These are phyloP conservation scores for Ceratocystiopsis minuta DNA, from an alignment of 2,329 filamentous ascomycete genomes.

Conservation along the genomic window DNA sequence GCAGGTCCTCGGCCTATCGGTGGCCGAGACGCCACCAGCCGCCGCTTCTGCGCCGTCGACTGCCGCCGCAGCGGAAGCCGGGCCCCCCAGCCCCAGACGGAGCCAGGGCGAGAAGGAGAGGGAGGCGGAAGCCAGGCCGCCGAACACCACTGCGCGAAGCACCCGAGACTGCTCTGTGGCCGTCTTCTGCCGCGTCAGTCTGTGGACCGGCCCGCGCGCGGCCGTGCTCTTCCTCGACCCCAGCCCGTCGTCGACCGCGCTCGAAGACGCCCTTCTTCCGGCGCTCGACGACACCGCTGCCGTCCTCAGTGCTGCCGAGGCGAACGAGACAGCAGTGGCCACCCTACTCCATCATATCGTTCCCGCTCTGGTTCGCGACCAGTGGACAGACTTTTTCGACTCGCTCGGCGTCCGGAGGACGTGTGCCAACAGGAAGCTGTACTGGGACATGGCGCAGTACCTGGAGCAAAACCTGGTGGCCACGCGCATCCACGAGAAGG, in stretches of 20 bases:
- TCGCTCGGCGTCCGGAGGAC: slow-evolving; percentile 4
- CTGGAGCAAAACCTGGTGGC: slow-evolving; percentile 20
- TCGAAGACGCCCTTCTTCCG: slow-evolving; percentile 14
- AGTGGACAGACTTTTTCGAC: slow-evolving; percentile 22
- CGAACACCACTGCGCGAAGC: too few species aligned
- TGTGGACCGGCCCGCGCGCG: slow-evolving; percentile 15
- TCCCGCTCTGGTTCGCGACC: slow-evolving; percentile 11
- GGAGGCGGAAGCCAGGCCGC: too few species aligned
- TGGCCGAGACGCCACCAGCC: neutral
- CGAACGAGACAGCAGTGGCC: neutral
- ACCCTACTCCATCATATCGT: slow-evolving; percentile 7
- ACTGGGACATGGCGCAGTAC: slow-evolving; percentile 15
- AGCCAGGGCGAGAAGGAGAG: neutral
- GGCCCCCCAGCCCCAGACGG: too few species aligned
- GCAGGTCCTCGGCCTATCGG: neutral
- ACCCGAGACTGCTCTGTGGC: neutral
- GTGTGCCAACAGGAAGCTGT: slow-evolving; percentile 8
- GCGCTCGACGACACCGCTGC: slow-evolving; percentile 4
- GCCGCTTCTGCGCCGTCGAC: too few species aligned
- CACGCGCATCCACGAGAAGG: neutral
- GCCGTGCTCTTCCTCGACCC: slow-evolving; percentile 18
- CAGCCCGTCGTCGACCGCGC: neutral
- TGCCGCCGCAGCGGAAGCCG: too few species aligned
- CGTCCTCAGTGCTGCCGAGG: neutral
- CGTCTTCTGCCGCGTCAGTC: slow-evolving; percentile 17